Evolutionary conservation across 1,139 yeast species (phyloP).

Genomic region (Geotrichum fermentans): DNA sequence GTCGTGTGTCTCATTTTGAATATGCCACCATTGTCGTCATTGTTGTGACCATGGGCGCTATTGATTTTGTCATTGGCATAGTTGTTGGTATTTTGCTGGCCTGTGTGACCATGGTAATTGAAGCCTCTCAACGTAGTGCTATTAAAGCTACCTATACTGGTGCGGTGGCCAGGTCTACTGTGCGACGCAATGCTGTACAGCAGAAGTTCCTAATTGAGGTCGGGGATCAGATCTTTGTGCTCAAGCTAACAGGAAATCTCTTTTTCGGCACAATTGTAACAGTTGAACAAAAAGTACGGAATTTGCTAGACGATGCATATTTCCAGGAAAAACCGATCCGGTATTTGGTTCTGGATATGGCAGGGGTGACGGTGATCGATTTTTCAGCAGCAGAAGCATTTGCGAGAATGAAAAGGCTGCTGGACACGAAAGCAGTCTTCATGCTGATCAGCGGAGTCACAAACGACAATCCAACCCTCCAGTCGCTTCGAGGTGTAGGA

Average conservation of each 20-base stretch:
- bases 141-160: constrained; percentile 86
- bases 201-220: constrained; percentile 78
- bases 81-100: constrained; percentile 87
- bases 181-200: constrained; percentile 84
- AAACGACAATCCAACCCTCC: constrained; percentile 50
- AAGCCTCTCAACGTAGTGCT: constrained; percentile 80
- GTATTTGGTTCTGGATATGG: constrained; percentile 78
- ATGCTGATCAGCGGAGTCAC: constrained; percentile 77
- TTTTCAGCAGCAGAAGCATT: constrained; percentile 96
- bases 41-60: constrained; percentile 88
- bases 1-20: constrained; percentile 69
- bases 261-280: constrained; percentile 95
- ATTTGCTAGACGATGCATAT: constrained; percentile 50
- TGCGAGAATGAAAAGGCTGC: constrained; percentile 73
- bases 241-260: constrained; percentile 79
- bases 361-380: constrained; percentile 76
- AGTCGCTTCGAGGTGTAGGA: constrained; percentile 66
- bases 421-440: constrained; percentile 64
- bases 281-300: constrained; percentile 69
- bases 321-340: constrained; percentile 58
- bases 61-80: constrained; percentile 91
- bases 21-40: constrained; percentile 78
- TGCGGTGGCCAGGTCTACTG: constrained; percentile 84
- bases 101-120: constrained; percentile 85
- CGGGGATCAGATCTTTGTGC: constrained; percentile 84